Evolutionary conservation across 106 monocot genomes (phyloP).

Genomic region (Apostasia shenzhenica): DNA sequence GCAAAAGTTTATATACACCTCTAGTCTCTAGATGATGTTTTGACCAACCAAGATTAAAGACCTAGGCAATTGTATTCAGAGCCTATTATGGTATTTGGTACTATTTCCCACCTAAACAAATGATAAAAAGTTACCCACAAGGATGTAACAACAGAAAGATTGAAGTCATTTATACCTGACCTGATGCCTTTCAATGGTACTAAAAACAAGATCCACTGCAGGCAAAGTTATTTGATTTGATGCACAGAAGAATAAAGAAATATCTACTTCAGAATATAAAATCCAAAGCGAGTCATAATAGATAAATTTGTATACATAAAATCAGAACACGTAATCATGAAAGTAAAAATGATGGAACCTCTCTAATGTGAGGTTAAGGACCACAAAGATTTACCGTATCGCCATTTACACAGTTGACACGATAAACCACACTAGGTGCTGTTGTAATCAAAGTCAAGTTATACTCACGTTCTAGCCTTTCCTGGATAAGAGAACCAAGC

Average conservation of each 20-base stretch:
- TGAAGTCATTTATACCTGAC: too few species aligned
- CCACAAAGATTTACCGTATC: constrained; percentile 68
- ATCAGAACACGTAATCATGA: not conserved
- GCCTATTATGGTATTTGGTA: too few species aligned
- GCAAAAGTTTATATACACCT: too few species aligned
- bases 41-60: too few species aligned
- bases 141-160: too few species aligned
- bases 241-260: not conserved
- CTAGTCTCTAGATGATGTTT: too few species aligned
- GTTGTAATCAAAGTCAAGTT: constrained; percentile 92
- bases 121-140: too few species aligned
- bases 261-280: too few species aligned
- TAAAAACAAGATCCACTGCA: too few species aligned
- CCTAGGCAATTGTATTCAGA: too few species aligned
- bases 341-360: not conserved
- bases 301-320: not conserved
- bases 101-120: too few species aligned
- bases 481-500: constrained; percentile 37
- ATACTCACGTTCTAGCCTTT: constrained; percentile 99
- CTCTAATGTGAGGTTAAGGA: constrained; percentile 4
- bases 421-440: constrained; percentile 98
- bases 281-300: not conserved
- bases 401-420: constrained; percentile 57
- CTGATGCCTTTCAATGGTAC: too few species aligned
- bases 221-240: not conserved